Evolutionary conservation across 2,329 filamentous ascomycete genomes (phyloP), one percentile per base, ranked within the genome.

Genomic region (Phaeophleospora eucalypticola): DNA sequence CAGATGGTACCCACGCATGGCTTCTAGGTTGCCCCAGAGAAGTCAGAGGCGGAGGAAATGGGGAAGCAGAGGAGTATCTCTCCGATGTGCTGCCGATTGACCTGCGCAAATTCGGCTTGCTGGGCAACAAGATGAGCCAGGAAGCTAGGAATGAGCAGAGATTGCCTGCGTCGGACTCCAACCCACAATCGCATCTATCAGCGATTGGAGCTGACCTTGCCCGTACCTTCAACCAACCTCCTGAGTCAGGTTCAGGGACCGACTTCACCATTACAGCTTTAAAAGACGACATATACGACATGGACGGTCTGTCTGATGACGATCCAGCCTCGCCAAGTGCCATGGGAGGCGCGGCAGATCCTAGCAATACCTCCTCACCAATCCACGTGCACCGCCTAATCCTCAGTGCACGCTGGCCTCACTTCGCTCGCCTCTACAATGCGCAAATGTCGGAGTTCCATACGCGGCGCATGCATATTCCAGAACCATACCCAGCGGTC

Each of bases 391-490:
- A 98, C 68, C 89, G 88, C 51, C 83, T 98, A 46, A 96, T 98
- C 43, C 77, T 98, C 7, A 88, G 94, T 66, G 86, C 93, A 16
- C 86, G 93, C 42, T 98, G 93, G 93, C 90, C 93, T 20, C 93
- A 98, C 68, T 98, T 98, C 71, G 83, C 86, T 34, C 85, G 93
- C 14, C 75, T 98, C 2, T 97, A 95, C 73, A 84, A 86, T 42
- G 83, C 91, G 3, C 89, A 96, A 63, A 98, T 98, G 93, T 84
- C 87, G 10, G 93, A 98, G 66, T 98, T 94, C 61, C 93, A 98
- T 65, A 93, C 89, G 14, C 93, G 93, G 62, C 89, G 87, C 68
- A 93, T 98, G 86, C 91, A 98, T 69, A 95, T 98, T 36, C 91
- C 93, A 0, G 94, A 98, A 63, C 90, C 91, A 1, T 97, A 96